These are phyloP conservation scores for Infundibulicybe gibba DNA, from an alignment of 768 basidiomycete genomes.

Conservation along the genomic window DNA sequence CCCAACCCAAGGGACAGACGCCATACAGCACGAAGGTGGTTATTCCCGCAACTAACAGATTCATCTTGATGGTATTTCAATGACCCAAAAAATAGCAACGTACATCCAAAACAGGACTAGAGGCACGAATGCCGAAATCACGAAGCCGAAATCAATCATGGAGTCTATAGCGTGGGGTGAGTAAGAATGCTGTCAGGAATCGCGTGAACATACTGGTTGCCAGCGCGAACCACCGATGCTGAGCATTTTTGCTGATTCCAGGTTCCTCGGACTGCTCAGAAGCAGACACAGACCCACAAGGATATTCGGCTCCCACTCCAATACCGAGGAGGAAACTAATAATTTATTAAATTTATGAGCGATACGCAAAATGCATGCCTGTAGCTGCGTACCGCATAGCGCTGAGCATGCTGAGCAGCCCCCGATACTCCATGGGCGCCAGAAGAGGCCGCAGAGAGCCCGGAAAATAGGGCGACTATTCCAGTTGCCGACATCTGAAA, in stretches of 20 bases:
- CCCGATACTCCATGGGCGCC: conserved; percentile 68
- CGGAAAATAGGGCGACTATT: conserved; percentile 86
- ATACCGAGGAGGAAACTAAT: conserved; percentile 83
- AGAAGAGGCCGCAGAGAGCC: conserved; percentile 75
- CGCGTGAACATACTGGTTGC: conserved; percentile 69
- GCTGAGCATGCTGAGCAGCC: conserved; percentile 78
- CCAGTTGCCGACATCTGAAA: conserved; percentile 72
- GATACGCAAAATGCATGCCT: too few species aligned
- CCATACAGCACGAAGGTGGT: conserved; percentile 87
- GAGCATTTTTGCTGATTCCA: conserved; percentile 72
- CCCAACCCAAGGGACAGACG: conserved; percentile 84
- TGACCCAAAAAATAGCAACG: conserved; percentile 18
- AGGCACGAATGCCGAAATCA: conserved; percentile 76
- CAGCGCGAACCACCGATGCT: conserved; percentile 83
- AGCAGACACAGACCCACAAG: conserved; percentile 85
- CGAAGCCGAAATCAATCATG: conserved; percentile 88
- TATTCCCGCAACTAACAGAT: conserved; percentile 55
- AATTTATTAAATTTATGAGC: too few species aligned
- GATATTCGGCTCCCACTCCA: conserved; percentile 87
- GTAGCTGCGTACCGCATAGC: conserved; percentile 60
- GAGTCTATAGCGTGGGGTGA: conserved; percentile 39
- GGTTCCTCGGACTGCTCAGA: conserved; percentile 89
- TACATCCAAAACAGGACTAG: conserved; percentile 89
- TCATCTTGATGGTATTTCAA: conserved; percentile 2
- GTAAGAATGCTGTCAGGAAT: not conserved